Evolutionary conservation across 2,329 filamentous ascomycete species (phyloP).

Genomic region (Clathrospora elynae): DNA sequence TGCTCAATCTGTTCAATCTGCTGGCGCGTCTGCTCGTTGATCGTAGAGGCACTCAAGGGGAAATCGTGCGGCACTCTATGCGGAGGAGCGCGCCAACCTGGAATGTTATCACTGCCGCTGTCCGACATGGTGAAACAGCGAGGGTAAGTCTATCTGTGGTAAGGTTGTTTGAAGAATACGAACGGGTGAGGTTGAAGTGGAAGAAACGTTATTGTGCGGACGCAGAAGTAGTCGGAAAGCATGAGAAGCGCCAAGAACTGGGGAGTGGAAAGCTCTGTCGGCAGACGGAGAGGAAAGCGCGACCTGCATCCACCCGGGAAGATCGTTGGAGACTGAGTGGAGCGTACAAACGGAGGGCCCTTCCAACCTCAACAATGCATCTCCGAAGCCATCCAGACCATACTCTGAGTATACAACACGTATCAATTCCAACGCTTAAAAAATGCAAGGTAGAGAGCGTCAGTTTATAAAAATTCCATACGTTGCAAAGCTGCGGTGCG

Average conservation of each 20-base stretch:
- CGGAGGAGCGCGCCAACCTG: background rate
- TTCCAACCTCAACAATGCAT: no score
- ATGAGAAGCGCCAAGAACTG: slow-evolving; percentile 7
- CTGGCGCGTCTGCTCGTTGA: background rate
- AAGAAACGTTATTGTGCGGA: background rate
- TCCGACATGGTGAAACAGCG: slow-evolving; percentile 17
- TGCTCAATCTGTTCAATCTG: no score
- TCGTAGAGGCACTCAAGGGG: background rate
- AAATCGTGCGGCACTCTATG: background rate
- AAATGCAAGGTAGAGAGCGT: no score
- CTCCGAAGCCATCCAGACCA: no score
- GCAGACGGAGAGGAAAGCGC: slow-evolving; percentile 1
- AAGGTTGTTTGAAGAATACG: slow-evolving; percentile 7
- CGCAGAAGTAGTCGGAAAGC: background rate
- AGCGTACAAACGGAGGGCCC: no score
- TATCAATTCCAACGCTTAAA: no score
- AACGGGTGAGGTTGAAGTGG: background rate
- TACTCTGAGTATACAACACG: no score
- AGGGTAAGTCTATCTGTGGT: slow-evolving; percentile 7
- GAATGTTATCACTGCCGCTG: background rate
- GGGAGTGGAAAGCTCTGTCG: background rate
- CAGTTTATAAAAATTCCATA: no score
- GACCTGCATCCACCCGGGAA: no score
- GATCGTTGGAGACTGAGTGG: no score
- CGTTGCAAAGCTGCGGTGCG: no score